These are phyloP conservation scores for Pseudophaeomoniella oleicola DNA, from an alignment of 2,329 filamentous ascomycete genomes.

Conservation along the genomic window DNA sequence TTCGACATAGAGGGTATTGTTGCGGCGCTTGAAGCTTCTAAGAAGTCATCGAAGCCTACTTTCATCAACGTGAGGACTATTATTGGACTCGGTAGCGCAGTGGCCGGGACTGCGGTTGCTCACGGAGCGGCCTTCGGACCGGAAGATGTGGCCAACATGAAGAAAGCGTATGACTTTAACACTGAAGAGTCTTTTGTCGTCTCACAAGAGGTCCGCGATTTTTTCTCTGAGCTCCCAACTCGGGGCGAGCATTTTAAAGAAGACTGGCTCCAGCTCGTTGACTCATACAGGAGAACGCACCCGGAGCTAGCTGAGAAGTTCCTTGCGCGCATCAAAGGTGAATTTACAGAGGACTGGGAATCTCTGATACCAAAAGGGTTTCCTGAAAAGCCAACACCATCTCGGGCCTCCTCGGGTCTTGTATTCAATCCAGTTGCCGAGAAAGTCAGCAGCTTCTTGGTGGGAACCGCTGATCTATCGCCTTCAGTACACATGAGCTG, in stretches of 20 bases:
- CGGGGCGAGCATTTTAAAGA: conserved; percentile 32
- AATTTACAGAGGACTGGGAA: conserved; percentile 35
- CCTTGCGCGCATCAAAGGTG: conserved; percentile 30
- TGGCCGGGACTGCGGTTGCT: conserved; percentile 36
- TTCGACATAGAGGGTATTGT: conserved; percentile 35
- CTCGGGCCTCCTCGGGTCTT: conserved; percentile 32
- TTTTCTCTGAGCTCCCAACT: conserved; percentile 34
- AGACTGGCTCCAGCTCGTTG: conserved; percentile 34
- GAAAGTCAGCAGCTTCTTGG: conserved; percentile 33
- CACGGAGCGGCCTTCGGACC: conserved; percentile 44
- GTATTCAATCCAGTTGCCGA: conserved; percentile 39
- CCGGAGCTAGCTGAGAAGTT: conserved; percentile 37
- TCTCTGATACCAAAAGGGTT: conserved; percentile 34
- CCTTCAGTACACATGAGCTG: conserved; percentile 43
- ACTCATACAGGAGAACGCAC: conserved; percentile 26
- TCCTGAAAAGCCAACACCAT: conserved; percentile 34
- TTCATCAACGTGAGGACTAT: conserved; percentile 42
- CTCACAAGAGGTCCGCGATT: conserved; percentile 31
- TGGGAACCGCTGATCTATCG: conserved; percentile 39
- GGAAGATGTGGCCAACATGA: conserved; percentile 40
- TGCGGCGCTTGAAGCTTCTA: conserved; percentile 27
- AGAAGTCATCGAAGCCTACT: conserved; percentile 29
- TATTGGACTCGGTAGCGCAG: conserved; percentile 35
- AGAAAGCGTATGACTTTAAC: conserved; percentile 35
- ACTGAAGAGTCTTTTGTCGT: conserved; percentile 33